These are phyloP conservation scores for Curvularia spicifera DNA, from an alignment of 2,329 filamentous ascomycete genomes.

Conservation along the genomic window DNA sequence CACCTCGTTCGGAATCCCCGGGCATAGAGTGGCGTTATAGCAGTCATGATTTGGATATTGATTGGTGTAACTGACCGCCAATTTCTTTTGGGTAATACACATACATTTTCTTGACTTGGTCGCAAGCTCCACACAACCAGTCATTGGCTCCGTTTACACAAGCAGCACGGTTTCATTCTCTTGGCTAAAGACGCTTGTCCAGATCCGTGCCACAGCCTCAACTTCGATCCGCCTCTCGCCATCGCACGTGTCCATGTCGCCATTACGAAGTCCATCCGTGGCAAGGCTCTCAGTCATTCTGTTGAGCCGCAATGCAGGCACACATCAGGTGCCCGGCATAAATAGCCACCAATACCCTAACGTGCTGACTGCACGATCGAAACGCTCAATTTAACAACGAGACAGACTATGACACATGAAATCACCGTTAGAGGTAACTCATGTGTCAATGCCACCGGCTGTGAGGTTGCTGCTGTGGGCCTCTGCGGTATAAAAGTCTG, in stretches of 20 bases:
- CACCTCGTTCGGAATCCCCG: not conserved
- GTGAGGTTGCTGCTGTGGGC: constrained; percentile 19
- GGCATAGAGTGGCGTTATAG: not conserved
- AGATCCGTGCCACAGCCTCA: not conserved
- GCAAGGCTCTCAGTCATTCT: constrained; percentile 14
- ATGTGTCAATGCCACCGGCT: constrained; percentile 27
- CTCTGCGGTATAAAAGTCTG: constrained; percentile 12
- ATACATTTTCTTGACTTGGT: not conserved
- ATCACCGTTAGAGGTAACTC: constrained; percentile 29
- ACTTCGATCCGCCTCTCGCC: not conserved
- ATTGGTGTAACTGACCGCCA: not conserved
- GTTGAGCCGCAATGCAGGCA: constrained; percentile 21
- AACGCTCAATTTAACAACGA: constrained; percentile 13
- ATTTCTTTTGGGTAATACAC: not conserved
- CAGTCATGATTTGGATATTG: not conserved
- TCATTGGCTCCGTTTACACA: not conserved
- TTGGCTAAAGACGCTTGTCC: not conserved
- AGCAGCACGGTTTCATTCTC: not conserved
- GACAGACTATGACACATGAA: constrained; percentile 33
- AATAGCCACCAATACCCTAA: constrained; percentile 24
- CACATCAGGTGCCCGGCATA: not conserved
- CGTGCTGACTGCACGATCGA: constrained; percentile 18
- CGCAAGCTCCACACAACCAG: not conserved
- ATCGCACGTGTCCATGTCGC: constrained; percentile 3
- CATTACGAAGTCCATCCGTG: constrained; percentile 7